A percentile compares a stretch with the other conserved stretches of the same genome.
phyloP scores from a whole-genome alignment of 1,139 yeast species.

The Magnusiomyces fungicola region DNA sequence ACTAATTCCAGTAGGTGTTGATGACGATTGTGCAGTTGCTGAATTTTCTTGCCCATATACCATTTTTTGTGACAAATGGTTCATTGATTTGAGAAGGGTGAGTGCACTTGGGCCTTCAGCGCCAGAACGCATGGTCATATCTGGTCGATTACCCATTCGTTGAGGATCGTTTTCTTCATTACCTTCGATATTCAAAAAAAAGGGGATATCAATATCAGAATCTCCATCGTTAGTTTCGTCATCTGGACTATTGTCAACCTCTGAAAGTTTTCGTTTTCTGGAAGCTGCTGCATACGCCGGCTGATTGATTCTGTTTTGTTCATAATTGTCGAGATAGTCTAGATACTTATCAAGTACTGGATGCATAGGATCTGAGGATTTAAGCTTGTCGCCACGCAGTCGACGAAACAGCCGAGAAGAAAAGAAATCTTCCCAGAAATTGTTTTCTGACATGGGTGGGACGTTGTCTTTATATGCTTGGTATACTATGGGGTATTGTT shows the following conservation, averaged over 20 bases:
- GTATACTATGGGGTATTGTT: slow-evolving; percentile 88
- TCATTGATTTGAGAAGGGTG: slow-evolving; percentile 79
- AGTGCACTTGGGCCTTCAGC: slow-evolving; percentile 57
- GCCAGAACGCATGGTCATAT: slow-evolving; percentile 68
- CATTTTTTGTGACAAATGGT: slow-evolving; percentile 77
- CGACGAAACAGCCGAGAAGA: slow-evolving; percentile 81
- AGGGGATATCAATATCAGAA: slow-evolving; percentile 26
- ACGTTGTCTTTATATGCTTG: slow-evolving; percentile 86
- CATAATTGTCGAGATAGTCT: slow-evolving; percentile 15
- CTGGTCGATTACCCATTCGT: slow-evolving; percentile 73
- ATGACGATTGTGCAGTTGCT: slow-evolving; percentile 23
- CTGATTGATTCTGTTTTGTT: neutral
- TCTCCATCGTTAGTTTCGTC: slow-evolving; percentile 23
- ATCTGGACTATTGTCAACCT: slow-evolving; percentile 33
- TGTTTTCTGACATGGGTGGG: slow-evolving; percentile 82
- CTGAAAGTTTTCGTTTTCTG: slow-evolving; percentile 39
- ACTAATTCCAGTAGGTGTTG: slow-evolving; percentile 10
- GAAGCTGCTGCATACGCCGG: neutral
- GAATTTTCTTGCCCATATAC: slow-evolving; percentile 43
- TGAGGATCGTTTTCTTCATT: slow-evolving; percentile 78
- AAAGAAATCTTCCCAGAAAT: slow-evolving; percentile 96
- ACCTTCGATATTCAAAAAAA: slow-evolving; percentile 60
- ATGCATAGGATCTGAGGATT: slow-evolving; percentile 74
- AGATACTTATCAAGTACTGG: slow-evolving; percentile 77
- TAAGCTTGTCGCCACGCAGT: slow-evolving; percentile 80